These are phyloP conservation scores for Epichloe coenophiala DNA, from an alignment of 2,329 filamentous ascomycete genomes.

Conservation along the genomic window DNA sequence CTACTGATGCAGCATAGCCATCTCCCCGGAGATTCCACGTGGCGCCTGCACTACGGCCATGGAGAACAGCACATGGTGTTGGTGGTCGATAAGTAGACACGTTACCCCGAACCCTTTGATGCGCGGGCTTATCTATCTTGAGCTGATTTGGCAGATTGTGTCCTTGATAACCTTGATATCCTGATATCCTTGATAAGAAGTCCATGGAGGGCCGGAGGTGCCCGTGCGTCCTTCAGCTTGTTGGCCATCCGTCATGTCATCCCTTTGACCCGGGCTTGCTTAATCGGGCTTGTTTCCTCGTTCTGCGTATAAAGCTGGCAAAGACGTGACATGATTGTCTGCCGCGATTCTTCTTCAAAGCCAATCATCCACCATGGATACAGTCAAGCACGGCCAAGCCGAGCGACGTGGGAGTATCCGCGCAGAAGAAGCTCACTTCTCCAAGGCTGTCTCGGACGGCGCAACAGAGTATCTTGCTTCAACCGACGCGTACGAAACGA, in stretches of 20 bases:
- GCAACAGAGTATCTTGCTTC: background rate
- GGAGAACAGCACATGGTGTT: too few species aligned
- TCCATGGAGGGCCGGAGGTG: background rate
- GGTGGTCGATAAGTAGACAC: too few species aligned
- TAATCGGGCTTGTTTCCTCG: background rate
- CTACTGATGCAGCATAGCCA: too few species aligned
- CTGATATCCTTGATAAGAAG: background rate
- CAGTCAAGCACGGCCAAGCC: background rate
- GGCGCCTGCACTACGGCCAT: too few species aligned
- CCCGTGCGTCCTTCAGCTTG: background rate
- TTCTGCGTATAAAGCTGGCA: background rate
- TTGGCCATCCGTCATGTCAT: background rate
- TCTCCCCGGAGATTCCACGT: too few species aligned
- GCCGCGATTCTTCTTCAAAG: background rate
- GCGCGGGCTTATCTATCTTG: too few species aligned
- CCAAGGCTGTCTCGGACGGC: background rate
- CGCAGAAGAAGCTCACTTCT: background rate
- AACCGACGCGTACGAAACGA: background rate
- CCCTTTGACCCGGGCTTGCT: background rate
- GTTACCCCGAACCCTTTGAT: too few species aligned
- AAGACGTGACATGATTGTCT: conserved; percentile 1
- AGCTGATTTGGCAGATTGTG: background rate
- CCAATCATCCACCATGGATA: conserved; percentile 3
- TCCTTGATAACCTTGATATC: background rate
- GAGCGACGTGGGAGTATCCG: background rate